Evolutionary conservation across 176 grass and related monocot species (phyloP).

Genomic region (Hsuehochloa calcarea): DNA sequence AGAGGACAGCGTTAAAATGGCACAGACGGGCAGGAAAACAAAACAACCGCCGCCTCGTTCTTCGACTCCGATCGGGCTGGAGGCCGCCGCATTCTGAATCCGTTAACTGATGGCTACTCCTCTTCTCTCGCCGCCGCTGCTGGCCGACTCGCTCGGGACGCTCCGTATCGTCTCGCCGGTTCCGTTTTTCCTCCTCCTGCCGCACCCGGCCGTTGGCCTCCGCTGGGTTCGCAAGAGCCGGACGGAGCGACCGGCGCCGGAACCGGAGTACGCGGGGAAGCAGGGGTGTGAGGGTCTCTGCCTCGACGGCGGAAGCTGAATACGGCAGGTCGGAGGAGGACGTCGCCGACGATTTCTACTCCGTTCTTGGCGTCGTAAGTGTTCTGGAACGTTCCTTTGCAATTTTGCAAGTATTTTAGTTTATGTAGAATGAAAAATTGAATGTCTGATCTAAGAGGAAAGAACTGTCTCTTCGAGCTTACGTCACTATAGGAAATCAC

Average conservation of each 20-base stretch:
- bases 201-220: neutral
- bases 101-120: neutral
- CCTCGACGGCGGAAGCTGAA: conserved; percentile 37
- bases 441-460: neutral
- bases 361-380: conserved; percentile 78
- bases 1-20: conserved; percentile 1
- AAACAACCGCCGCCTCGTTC: neutral
- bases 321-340: conserved; percentile 35
- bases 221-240: conserved; percentile 4
- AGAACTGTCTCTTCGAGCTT: neutral
- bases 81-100: neutral
- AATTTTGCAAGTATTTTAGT: neutral
- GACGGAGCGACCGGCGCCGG: neutral
- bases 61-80: neutral
- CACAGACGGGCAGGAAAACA: neutral
- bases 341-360: conserved; percentile 76
- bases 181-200: conserved; percentile 28
- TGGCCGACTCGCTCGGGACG: neutral
- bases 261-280: conserved; percentile 8
- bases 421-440: neutral
- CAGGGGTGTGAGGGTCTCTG: conserved; percentile 16
- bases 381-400: neutral
- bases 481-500: neutral
- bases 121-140: conserved; percentile 15
- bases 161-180: conserved; percentile 9